A percentile compares a stretch with the other conserved stretches of the same genome.
phyloP scores from a whole-genome alignment of 106 monocot species.

The Gastrodia elata region DNA sequence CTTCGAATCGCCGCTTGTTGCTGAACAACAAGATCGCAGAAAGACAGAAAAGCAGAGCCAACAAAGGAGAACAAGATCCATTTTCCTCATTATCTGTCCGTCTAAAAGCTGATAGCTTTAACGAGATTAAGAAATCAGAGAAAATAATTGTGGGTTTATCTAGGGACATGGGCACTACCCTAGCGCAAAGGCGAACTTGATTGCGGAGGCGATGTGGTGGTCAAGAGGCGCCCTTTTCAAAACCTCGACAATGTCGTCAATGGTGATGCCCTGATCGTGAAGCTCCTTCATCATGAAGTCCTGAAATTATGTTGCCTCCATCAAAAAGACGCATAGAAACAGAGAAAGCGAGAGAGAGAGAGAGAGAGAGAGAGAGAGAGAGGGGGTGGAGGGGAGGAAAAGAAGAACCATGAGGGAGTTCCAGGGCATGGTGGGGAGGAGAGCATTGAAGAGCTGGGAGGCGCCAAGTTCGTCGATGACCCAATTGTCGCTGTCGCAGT shows the following conservation, averaged over 20 bases:
- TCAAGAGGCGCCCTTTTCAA: conserved; percentile 41
- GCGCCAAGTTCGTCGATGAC: conserved; percentile 55
- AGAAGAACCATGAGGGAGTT: conserved; percentile 44
- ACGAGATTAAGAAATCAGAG: too few relatives aligned
- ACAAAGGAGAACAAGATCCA: too few relatives aligned
- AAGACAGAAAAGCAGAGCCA: too few relatives aligned
- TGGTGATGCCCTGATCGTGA: conserved; percentile 29
- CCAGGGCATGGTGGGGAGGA: conserved; percentile 64
- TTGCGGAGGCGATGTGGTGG: conserved; percentile 23
- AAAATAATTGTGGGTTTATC: too few relatives aligned
- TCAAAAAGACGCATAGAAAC: neutral
- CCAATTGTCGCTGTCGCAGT: conserved; percentile 92
- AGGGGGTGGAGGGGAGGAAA: neutral
- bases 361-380: too few relatives aligned
- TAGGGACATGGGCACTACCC: conserved; percentile 16
- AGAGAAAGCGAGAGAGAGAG: too few relatives aligned
- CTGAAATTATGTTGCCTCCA: too few relatives aligned
- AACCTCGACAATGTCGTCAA: conserved; percentile 27
- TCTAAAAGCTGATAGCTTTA: too few relatives aligned
- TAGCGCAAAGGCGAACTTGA: conserved; percentile 37
- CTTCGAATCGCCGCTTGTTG: too few relatives aligned
- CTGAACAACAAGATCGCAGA: too few relatives aligned
- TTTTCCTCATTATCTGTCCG: too few relatives aligned
- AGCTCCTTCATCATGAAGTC: conserved; percentile 49
- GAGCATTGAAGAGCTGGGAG: conserved; percentile 38